Percentiles rank a stretch among this genome's conserved stretches.
phyloP scores from a whole-genome alignment of 768 basidiomycete genomes.

The Kwoniella europaea region DNA sequence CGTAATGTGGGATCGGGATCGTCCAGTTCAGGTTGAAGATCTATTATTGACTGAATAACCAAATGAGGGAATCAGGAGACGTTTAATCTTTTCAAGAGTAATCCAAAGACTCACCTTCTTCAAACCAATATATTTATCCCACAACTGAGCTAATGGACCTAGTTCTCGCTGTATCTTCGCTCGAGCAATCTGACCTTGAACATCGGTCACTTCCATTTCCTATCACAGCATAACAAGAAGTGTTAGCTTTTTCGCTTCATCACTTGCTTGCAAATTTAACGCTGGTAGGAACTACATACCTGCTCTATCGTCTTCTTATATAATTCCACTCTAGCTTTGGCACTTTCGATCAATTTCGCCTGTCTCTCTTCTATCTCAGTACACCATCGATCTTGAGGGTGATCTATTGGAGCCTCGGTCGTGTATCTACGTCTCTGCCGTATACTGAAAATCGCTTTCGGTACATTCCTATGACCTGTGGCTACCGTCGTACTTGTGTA shows the following conservation, averaged over 20 bases:
- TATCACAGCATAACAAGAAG: not conserved
- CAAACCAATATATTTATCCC: conserved; percentile 68
- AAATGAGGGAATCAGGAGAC: not conserved
- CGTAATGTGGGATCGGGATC: conserved; percentile 81
- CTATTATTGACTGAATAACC: conserved; percentile 68
- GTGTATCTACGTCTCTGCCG: not conserved
- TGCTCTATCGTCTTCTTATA: conserved; percentile 14
- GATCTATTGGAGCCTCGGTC: not conserved
- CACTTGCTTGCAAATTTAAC: not conserved
- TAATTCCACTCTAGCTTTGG: conserved; percentile 15
- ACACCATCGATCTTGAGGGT: conserved; percentile 6
- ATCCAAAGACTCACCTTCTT: conserved; percentile 63
- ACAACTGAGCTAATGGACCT: conserved; percentile 72
- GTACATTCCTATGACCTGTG: too few species aligned
- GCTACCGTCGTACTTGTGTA: too few species aligned
- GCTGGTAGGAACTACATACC: conserved; percentile 2
- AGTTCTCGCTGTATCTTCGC: conserved; percentile 72
- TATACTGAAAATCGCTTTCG: too few species aligned
- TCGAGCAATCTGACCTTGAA: conserved; percentile 65
- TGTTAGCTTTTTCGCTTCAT: not conserved
- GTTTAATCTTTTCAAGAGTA: too few species aligned
- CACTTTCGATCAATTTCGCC: conserved; percentile 27
- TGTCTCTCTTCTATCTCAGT: conserved; percentile 26
- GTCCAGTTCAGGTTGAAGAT: conserved; percentile 67
- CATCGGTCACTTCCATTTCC: conserved; percentile 20